Conservation (phyloP, 1,139 yeast species). For the Martiniozyma asiatica region DNA sequence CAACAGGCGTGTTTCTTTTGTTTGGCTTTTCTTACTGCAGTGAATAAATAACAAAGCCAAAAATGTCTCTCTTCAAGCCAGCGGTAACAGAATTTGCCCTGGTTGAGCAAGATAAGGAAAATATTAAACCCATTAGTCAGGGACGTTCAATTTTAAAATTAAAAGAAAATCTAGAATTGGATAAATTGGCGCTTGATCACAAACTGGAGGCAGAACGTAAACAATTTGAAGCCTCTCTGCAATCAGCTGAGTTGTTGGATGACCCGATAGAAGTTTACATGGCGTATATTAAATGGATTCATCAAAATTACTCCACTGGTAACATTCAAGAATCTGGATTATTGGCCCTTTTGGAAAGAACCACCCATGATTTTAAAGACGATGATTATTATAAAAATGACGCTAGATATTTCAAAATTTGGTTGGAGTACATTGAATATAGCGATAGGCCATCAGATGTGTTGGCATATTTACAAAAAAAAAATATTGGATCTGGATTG, state of each 20-base stretch:
- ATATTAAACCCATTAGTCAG: slow-evolving; percentile 53
- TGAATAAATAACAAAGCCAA: no score
- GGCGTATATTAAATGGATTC: slow-evolving; percentile 66
- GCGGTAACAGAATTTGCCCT: slow-evolving; percentile 33
- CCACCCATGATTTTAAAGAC: slow-evolving; percentile 62
- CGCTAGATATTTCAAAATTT: slow-evolving; percentile 62
- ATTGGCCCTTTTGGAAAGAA: slow-evolving; percentile 52
- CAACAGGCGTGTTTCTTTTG: no score
- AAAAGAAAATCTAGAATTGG: slow-evolving; percentile 30
- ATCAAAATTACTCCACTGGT: slow-evolving; percentile 57
- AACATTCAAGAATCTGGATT: slow-evolving; percentile 56
- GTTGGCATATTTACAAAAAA: slow-evolving; percentile 60
- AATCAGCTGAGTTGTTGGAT: slow-evolving; percentile 31
- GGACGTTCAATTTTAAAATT: slow-evolving; percentile 64
- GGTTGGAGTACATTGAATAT: slow-evolving; percentile 66
- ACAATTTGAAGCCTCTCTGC: slow-evolving; percentile 14
- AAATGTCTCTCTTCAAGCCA: no score
- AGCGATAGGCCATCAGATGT: slow-evolving; percentile 65
- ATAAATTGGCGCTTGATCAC: slow-evolving; percentile 22
- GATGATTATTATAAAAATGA: slow-evolving; percentile 63
- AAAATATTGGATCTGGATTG: slow-evolving; percentile 56
- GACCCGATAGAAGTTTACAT: slow-evolving; percentile 72
- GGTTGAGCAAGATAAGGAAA: slow-evolving; percentile 69
- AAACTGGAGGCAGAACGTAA: slow-evolving; percentile 27
- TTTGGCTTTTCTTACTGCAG: no score